These are phyloP conservation scores for Chrysosphaeria jannelii DNA, from an alignment of 2,329 filamentous ascomycete genomes.

Conservation along the genomic window DNA sequence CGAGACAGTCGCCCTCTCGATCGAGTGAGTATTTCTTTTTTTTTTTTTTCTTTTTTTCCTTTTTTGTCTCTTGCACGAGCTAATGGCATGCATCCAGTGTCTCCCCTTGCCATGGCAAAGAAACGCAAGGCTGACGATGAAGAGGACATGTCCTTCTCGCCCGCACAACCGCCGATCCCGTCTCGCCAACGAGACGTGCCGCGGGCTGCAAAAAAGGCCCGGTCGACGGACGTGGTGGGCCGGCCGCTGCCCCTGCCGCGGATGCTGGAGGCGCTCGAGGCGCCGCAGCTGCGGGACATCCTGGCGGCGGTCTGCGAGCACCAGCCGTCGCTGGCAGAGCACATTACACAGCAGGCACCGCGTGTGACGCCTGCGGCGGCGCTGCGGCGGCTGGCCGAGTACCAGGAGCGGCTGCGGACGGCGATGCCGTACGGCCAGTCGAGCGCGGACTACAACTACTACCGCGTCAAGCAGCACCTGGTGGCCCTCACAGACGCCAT, in stretches of 20 bases:
- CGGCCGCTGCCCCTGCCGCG: constrained; percentile 27
- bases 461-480: constrained; percentile 60
- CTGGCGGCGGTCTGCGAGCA: constrained; percentile 78
- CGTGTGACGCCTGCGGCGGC: constrained; percentile 62
- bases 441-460: constrained; percentile 80
- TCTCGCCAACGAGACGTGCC: constrained; percentile 37
- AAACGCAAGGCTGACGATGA: constrained; percentile 80
- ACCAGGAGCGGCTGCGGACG: constrained; percentile 46
- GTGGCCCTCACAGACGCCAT: constrained; percentile 62
- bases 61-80: constrained; percentile 2
- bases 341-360: constrained; percentile 63
- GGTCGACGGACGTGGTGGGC: constrained; percentile 32
- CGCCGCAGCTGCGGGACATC: constrained; percentile 52
- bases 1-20: constrained; percentile 21
- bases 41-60: constrained; percentile 4
- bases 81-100: constrained; percentile 9
- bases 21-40: constrained; percentile 15
- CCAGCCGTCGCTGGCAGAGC: constrained; percentile 50
- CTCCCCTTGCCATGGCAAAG: constrained; percentile 21
- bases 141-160: constrained; percentile 74
- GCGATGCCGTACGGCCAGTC: constrained; percentile 68
- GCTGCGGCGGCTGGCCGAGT: constrained; percentile 50
- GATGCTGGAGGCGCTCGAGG: constrained; percentile 81
- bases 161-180: constrained; percentile 50
- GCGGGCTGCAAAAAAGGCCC: constrained; percentile 30